These are phyloP conservation scores for Candida sp. DNA, from an alignment of 1,139 yeast genomes.

Conservation along the genomic window DNA sequence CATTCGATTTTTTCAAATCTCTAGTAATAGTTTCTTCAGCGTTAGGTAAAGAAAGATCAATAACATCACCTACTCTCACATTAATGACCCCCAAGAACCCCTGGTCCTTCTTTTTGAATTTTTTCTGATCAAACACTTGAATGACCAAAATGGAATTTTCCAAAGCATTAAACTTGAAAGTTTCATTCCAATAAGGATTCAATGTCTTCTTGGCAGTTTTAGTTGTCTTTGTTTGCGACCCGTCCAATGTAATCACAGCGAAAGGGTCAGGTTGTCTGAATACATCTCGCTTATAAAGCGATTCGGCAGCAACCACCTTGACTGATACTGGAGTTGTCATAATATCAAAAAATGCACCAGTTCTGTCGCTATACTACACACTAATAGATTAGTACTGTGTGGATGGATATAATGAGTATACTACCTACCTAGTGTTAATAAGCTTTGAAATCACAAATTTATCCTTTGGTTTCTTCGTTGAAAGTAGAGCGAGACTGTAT, in stretches of 20 bases:
- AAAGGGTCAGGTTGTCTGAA: slow-evolving; percentile 97
- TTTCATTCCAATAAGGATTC: slow-evolving; percentile 97
- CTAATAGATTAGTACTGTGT: not conserved
- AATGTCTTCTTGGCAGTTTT: slow-evolving; percentile 91
- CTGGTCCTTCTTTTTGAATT: slow-evolving; percentile 97
- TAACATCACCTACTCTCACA: slow-evolving; percentile 83
- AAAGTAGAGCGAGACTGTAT: too few relatives aligned
- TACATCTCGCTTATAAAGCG: slow-evolving; percentile 91
- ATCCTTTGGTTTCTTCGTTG: not conserved
- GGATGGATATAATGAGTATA: not conserved
- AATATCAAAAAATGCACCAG: not conserved
- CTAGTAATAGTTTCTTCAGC: slow-evolving; percentile 88
- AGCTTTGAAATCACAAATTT: not conserved
- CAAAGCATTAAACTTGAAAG: slow-evolving; percentile 71
- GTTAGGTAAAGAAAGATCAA: slow-evolving; percentile 59
- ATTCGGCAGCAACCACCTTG: slow-evolving; percentile 93
- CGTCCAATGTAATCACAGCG: slow-evolving; percentile 96
- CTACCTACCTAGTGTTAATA: not conserved
- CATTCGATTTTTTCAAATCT: slow-evolving; percentile 89
- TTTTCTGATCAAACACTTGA: slow-evolving; percentile 95
- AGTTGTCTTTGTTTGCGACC: slow-evolving; percentile 93
- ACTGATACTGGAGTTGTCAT: slow-evolving; percentile 49
- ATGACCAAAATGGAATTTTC: slow-evolving; percentile 88
- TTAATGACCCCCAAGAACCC: slow-evolving; percentile 98
- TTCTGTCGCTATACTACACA: not conserved